Percentiles rank a stretch among this genome's conserved stretches.
Conservation (phyloP, 1,139 yeast species). For the Suhomyces chickasaworum region DNA sequence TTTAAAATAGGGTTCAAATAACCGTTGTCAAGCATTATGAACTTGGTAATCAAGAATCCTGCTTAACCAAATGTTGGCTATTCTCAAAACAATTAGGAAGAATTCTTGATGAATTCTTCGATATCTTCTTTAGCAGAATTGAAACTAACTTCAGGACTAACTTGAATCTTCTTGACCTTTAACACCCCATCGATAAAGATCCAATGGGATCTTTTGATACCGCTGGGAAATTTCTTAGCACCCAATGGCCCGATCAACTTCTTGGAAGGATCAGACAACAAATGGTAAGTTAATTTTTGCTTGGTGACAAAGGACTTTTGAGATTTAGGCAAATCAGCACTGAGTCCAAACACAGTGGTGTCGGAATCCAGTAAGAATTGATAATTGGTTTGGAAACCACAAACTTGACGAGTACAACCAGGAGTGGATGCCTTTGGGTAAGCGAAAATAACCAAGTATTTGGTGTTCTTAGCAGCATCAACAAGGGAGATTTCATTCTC, state of each 20-base stretch:
- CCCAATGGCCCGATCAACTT: slow-evolving; percentile 74
- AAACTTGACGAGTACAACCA: slow-evolving; percentile 92
- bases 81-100: not conserved
- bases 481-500: slow-evolving; percentile 56
- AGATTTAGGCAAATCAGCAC: slow-evolving; percentile 73
- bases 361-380: slow-evolving; percentile 55
- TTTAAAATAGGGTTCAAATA: not conserved
- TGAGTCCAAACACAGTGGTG: slow-evolving; percentile 60
- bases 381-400: slow-evolving; percentile 77
- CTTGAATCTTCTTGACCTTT: slow-evolving; percentile 60
- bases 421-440: slow-evolving; percentile 95
- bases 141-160: slow-evolving; percentile 80
- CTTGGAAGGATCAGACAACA: slow-evolving; percentile 75
- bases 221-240: slow-evolving; percentile 77
- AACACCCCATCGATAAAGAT: slow-evolving; percentile 78
- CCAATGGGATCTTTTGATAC: slow-evolving; percentile 88
- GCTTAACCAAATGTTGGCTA: not conserved
- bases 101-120: slow-evolving; percentile 28
- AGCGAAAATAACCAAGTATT: slow-evolving; percentile 65
- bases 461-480: slow-evolving; percentile 48
- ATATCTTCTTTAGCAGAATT: slow-evolving; percentile 61
- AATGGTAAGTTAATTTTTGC: slow-evolving; percentile 69
- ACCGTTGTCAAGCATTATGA: not conserved
- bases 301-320: slow-evolving; percentile 76
- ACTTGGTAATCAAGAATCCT: no score